Base-by-base conservation (phyloP, 2,329 filamentous ascomycete genomes). In the Boeremia exigua region DNA sequence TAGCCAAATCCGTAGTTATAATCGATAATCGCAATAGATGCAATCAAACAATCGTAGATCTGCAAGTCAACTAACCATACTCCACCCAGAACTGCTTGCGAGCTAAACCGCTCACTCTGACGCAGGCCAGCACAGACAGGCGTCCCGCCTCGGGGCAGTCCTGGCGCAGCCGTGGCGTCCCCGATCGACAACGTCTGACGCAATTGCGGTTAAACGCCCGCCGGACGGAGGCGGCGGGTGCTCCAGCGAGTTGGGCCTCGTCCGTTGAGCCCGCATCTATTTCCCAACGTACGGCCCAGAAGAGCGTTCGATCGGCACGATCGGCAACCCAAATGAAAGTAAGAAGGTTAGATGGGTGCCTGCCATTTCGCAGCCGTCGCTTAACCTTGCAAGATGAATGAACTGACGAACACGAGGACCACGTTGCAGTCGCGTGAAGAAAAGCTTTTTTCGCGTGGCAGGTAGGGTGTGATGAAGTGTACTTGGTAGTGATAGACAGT, bases 401-500 rank as follows among this genome's bases (percentile, higher is more conserved):
- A 34, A 5, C 23, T 12, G 40, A 11, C 28, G 42, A 36, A 25
- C 28, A 33, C 45, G 45, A 48, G 30, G 27, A 38, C 53, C 46
- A 50, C 42, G 53, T 55, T 55, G 36, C 40, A 40, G 29, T 50
- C 53, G 47, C 53, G 34, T 55, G 30, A 45, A 44, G n/a, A 15
- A 42, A 49, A 44, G 33, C 29, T 46, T 55, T 32, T 19, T 7
- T 11, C 34, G 30, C 34, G 30, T 50, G 30, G 15, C 8, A 34
- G 46, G 40, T 33, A 50, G 30, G 40, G 40, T 32, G 46, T 23
- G 5, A 27, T 12, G 17, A 9, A 7, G 28, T 49, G 14, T 12
- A 23, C 0, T 12, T 23, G 37, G 29, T 4, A 54, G 12, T 5
- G 50, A 54, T 54, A 17, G 38, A 29, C 38, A 19, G 33, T 48